Percentiles rank a stretch among this genome's conserved stretches.
These are phyloP conservation scores for Dothistroma pini DNA, from an alignment of 2,329 filamentous ascomycete species.

Conservation along the genomic window DNA sequence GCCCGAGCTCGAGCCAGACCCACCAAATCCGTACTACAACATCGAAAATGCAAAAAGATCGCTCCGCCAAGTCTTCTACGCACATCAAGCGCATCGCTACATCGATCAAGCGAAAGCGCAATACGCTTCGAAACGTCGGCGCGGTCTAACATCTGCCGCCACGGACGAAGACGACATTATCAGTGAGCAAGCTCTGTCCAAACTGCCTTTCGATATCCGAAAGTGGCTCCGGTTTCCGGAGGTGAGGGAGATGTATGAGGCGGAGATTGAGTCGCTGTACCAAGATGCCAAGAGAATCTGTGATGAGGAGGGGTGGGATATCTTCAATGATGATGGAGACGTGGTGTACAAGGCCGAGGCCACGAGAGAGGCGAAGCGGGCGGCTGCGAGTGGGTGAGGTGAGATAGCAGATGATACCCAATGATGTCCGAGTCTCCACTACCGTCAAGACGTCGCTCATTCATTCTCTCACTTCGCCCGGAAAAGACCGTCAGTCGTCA, in stretches of 20 bases:
- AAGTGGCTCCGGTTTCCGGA: constrained; percentile 26
- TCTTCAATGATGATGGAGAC: constrained; percentile 24
- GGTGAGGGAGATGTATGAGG: constrained; percentile 29
- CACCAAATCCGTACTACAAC: constrained; percentile 26
- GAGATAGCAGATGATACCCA: no score
- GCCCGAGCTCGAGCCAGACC: constrained; percentile 13
- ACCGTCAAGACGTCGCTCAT: no score
- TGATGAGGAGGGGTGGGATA: constrained; percentile 29
- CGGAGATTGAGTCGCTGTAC: constrained; percentile 22
- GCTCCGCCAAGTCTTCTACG: constrained; percentile 28
- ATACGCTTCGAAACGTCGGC: neutral
- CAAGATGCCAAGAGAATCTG: constrained; percentile 28
- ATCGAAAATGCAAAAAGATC: constrained; percentile 16
- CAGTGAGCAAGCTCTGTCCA: constrained; percentile 1
- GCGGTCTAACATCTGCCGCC: neutral
- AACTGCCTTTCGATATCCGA: constrained; percentile 7
- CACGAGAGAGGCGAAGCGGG: neutral
- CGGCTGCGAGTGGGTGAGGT: no score
- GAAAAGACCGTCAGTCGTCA: no score
- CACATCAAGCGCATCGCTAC: constrained; percentile 15
- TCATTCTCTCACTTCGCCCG: no score
- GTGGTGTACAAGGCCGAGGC: constrained; percentile 27
- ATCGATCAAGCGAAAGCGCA: neutral
- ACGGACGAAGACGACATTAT: constrained; percentile 11
- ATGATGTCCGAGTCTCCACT: no score